A percentile compares a stretch with the other conserved stretches of the same genome.
Conservation (phyloP, 2,329 filamentous ascomycete species). For the Monosporascus sp. region DNA sequence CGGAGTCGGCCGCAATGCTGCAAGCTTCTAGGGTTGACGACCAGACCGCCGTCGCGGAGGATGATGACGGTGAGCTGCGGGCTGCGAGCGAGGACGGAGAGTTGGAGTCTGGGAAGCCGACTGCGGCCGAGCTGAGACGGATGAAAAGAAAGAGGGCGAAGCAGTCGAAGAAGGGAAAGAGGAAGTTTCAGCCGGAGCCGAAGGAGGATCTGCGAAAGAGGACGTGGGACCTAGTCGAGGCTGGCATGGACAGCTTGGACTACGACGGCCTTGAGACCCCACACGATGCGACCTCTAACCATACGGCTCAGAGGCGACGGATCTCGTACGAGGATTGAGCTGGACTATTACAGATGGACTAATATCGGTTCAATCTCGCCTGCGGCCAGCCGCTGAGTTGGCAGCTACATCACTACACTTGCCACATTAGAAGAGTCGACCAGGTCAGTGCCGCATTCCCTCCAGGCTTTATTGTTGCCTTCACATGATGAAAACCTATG, state of each 20-base stretch:
- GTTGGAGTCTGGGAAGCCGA: conserved; percentile 25
- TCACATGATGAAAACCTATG: conserved; percentile 74
- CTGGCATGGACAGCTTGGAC: conserved; percentile 53
- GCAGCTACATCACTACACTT: background rate
- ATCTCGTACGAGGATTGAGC: conserved; percentile 44
- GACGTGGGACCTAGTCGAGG: conserved; percentile 62
- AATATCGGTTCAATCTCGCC: background rate
- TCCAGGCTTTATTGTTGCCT: conserved; percentile 3
- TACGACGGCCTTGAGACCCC: conserved; percentile 44
- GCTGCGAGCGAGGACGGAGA: conserved; percentile 28
- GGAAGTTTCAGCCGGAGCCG: conserved; percentile 35
- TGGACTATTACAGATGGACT: background rate
- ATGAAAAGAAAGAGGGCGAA: conserved; percentile 34
- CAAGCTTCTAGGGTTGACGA: conserved; percentile 7
- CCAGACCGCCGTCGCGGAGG: conserved; percentile 8
- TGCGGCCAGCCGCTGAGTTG: background rate
- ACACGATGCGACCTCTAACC: conserved; percentile 15
- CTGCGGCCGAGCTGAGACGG: conserved; percentile 19
- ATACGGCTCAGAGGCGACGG: conserved; percentile 34
- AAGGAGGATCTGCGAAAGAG: conserved; percentile 61
- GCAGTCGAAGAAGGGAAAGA: conserved; percentile 33
- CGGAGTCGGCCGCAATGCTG: conserved; percentile 8
- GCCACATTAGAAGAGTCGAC: background rate
- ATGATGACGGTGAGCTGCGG: conserved; percentile 11
- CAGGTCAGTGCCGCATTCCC: conserved; percentile 17